Percentiles rank a stretch among this genome's conserved stretches.
phyloP scores from a whole-genome alignment of 2,329 filamentous ascomycete species.

The Trichoderma sp. region DNA sequence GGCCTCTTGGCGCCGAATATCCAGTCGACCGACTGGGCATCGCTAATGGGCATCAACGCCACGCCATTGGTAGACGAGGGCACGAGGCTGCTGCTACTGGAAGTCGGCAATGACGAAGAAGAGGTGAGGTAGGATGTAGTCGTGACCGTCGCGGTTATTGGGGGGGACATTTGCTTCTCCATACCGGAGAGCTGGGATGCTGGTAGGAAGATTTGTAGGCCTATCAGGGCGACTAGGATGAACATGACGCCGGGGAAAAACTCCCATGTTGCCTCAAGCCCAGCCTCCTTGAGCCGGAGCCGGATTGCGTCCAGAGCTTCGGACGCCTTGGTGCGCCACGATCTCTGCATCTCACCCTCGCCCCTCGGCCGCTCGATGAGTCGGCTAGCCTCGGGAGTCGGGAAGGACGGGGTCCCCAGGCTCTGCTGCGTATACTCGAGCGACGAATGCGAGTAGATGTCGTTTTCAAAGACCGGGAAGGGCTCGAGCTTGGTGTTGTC shows the following conservation, averaged over 20 bases:
- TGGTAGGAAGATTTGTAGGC: conserved; percentile 38
- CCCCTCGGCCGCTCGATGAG: conserved; percentile 33
- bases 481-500: conserved; percentile 30
- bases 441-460: conserved; percentile 45
- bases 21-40: conserved; percentile 40
- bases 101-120: conserved; percentile 20
- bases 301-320: conserved; percentile 28
- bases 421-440: conserved; percentile 55
- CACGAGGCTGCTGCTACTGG: conserved; percentile 26
- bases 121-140: conserved; percentile 29
- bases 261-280: conserved; percentile 31
- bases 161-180: conserved; percentile 20
- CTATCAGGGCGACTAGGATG: conserved; percentile 32
- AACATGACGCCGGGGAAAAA: conserved; percentile 36
- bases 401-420: conserved; percentile 48
- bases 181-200: conserved; percentile 19
- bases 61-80: conserved; percentile 32
- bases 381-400: conserved; percentile 42
- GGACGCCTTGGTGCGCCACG: conserved; percentile 30
- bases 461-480: conserved; percentile 45
- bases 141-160: conserved; percentile 34
- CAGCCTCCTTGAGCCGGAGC: conserved; percentile 28
- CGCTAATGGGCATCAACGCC: conserved; percentile 38
- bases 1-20: conserved; percentile 41
- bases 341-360: conserved; percentile 27